Base-by-base conservation (phyloP, 2,329 filamentous ascomycete species). In the Xylariales sp. region DNA sequence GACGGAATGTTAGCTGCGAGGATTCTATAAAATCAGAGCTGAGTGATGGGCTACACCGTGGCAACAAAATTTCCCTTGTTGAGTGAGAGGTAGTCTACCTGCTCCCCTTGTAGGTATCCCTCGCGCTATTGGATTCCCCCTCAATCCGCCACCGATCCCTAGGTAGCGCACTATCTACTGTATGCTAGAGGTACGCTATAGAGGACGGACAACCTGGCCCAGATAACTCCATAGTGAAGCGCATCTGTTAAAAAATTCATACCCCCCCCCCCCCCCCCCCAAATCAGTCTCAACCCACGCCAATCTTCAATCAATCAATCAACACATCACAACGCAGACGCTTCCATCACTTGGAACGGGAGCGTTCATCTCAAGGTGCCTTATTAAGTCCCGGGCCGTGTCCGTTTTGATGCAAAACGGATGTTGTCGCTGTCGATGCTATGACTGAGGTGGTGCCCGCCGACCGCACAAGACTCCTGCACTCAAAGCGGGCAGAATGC, bases 391-490 rank as follows among this genome's bases (percentile, higher is more conserved):
- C 75, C 70, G 71, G 73, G 72, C 73, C 74, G 76, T 85, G 84
- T 88, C 83, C 84, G 85, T 88, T 90, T 89, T 84, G 78, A 76
- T 81, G 78, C 78, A 84, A 89, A 90, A 90, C 88, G 88, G 87
- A 90, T 90, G 88, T 90, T 87, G 87, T 86, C 80, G 81, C 83
- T 82, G 84, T 83, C 81, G 84, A 88, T 90, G 88, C 87, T 86
- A 90, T 90, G 88, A 90, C 84, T 88, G 87, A 90, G 87, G 88
- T 89, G 85, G 87, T 84, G 83, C 84, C 84, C 82, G 83, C 86
- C 85, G 87, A 90, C 84, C 84, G 87, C 83, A 85, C 85, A 81
- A 87, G 84, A 84, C 86, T 89, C 83, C 86, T 90, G 84, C 86
- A 86, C 85, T 86, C 83, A 78, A 90, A 88, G 83, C 85, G 84